Evolutionary conservation across 371 early-diverging fungal genomes (phyloP), one percentile per base, ranked within the genome.

Genomic region (Rhizopus arrhizus): DNA sequence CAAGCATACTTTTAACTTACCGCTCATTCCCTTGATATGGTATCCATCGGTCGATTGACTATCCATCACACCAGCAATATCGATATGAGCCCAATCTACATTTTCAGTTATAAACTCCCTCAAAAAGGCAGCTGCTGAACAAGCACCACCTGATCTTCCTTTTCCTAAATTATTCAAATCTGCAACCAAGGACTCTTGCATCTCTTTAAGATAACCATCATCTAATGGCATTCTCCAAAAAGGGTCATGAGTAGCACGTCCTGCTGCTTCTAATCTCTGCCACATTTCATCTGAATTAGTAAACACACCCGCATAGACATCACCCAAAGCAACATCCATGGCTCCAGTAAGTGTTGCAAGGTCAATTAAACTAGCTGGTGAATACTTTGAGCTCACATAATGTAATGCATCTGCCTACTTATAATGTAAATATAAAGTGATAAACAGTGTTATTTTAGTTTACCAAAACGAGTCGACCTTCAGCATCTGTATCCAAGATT

Each of bases 191-290:
- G 93, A 90, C 62, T 87, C 81, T 52, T 94, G 87, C 81, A 89
- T 82, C 46, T 83, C 81, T 46, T 85, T 76, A 64, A 84, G 66
- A 72, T 94, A 95, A 15, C 71, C 79, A 34, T 84, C 81, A 69
- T 93, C 84, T 53, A 98, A 75, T 5, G 98, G 99, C 96, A 98
- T 97, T 43, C 96, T 82, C 99, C 99, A 99, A 64, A 95, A 88
- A 5, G 78, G 85, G 70, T 99, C 99, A 38, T 89, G 84, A 1
- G 87, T 72, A 10, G 68, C 52, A 13, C 82, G 64, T 2, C 92
- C 89, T 12, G 95, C 91, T 4, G 53, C 50, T 13, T 85, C 65
- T 13, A 99, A 76, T 32, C 79, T 67, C 16, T 81, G 54, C 89
- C 92, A 94, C 16, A 98, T 78, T 4, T 67, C 66, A 49, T 92